Evolutionary conservation across 495 filamentous ascomycete genomes (phyloP), one percentile per base, ranked within the genome.

Genomic region (Penicillium flavigenum): DNA sequence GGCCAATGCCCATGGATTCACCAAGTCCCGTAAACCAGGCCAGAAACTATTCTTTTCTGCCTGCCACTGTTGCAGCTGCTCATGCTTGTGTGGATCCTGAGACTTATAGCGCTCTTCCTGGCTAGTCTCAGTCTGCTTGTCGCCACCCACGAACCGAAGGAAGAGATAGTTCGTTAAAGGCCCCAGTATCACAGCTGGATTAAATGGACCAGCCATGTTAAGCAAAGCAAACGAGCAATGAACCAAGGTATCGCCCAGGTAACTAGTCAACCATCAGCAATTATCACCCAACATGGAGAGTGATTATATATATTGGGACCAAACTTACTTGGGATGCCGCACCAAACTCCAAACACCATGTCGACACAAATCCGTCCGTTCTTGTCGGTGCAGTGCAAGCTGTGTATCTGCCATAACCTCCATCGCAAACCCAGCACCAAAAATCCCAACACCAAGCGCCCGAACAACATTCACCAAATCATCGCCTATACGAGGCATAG

Each of bases 261-360:
- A 86, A 63, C 83, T 86, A 42, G 51, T 20, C 1, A 45, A 0
- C 8, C 24, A 62, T 65, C 56, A 63, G 45, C 32, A 32, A 16
- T 22, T 41, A 5, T 49, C 16, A 16, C 27, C 12, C 14, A 20
- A 29, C 32, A 3, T 2, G 16, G 31, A 22, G 17, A 1, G 17
- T 12, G 9, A 42, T 7, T 24, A 19, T 46, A 8, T 10, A 38
- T 26, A n/a, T 42, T 22, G 11, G n/a, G 4, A 29, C 24, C 24
- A 24, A 39, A 55, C 81, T 66, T 70, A 85, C 83, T 85, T 84
- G 1, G 83, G 83, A 70, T 85, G 81, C 29, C 83, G 70, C 9
- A 85, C 81, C 39, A 86, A 67, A 51, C 81, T 79, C 82, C 82
- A 84, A 16, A 86, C 81, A 2, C 82, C 81, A 27, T 81, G 74